Conservation (phyloP, 2,329 filamentous ascomycete species). For the Xylariales sp. region DNA sequence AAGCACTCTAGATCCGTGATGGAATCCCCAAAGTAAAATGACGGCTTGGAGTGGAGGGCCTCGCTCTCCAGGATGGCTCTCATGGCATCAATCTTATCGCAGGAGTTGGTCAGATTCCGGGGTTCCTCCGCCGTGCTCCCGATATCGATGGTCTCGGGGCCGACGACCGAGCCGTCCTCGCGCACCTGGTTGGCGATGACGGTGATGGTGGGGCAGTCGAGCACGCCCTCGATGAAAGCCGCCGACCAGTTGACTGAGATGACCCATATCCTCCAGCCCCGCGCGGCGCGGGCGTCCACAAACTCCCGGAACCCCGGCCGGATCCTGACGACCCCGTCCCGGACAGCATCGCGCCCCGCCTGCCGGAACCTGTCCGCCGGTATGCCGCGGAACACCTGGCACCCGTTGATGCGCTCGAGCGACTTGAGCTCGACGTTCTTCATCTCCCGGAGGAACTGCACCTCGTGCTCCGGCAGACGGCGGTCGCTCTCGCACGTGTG, state of each 20-base stretch:
- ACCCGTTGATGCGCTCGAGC: constrained; percentile 35
- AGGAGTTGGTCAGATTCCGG: constrained; percentile 31
- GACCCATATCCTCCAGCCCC: constrained; percentile 35
- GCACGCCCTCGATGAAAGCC: constrained; percentile 41
- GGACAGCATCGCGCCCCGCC: constrained; percentile 33
- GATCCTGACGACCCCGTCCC: constrained; percentile 27
- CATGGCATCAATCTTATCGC: constrained; percentile 42
- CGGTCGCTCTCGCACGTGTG: constrained; percentile 27
- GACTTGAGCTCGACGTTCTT: constrained; percentile 41
- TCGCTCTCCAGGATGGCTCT: constrained; percentile 21
- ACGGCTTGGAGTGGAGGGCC: constrained; percentile 12
- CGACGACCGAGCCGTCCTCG: constrained; percentile 33
- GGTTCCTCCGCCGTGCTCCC: constrained; percentile 13
- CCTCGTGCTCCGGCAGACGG: constrained; percentile 31
- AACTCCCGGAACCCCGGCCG: constrained; percentile 35
- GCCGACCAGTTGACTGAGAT: constrained; percentile 50
- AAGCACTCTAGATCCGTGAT: constrained; percentile 53
- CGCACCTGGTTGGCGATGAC: constrained; percentile 41
- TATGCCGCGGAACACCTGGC: constrained; percentile 41
- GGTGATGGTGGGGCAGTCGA: constrained; percentile 25
- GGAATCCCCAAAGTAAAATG: constrained; percentile 57
- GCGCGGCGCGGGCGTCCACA: constrained; percentile 10
- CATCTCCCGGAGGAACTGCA: constrained; percentile 37
- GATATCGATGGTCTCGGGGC: constrained; percentile 28
- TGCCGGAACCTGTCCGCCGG: constrained; percentile 23